phyloP scores from a whole-genome alignment of 306 rosid species.

The Abrus precatorius region DNA sequence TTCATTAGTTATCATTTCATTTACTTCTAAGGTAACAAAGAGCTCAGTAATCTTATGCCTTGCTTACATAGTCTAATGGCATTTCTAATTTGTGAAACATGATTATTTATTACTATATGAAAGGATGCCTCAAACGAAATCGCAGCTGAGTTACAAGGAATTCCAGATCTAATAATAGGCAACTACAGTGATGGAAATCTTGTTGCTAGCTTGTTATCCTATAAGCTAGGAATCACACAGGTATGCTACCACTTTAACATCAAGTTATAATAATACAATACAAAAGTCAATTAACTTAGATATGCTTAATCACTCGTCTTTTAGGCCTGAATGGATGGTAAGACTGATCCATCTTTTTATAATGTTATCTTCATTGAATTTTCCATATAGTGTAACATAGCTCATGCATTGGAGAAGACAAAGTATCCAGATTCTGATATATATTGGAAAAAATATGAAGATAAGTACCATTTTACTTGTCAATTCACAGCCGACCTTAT shows the following conservation, averaged over 20 bases:
- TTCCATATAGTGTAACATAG: conserved; percentile 72
- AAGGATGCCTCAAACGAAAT: conserved; percentile 55
- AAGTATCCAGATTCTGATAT: conserved; percentile 80
- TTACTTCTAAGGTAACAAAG: background rate
- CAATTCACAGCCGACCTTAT: conserved; percentile 83
- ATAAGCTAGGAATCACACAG: conserved; percentile 59
- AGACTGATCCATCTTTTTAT: background rate
- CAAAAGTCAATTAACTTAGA: background rate
- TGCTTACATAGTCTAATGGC: conserved; percentile 19
- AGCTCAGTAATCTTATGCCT: conserved; percentile 10
- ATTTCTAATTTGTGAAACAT: conserved; percentile 2
- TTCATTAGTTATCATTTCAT: conserved; percentile 26
- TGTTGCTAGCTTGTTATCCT: conserved; percentile 59
- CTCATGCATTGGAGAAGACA: conserved; percentile 84
- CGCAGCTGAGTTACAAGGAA: conserved; percentile 57
- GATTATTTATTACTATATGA: conserved; percentile 1
- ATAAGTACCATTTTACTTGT: conserved; percentile 75
- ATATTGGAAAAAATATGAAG: conserved; percentile 81
- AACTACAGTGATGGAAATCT: conserved; percentile 66
- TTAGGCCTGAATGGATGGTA: background rate
- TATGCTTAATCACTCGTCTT: background rate
- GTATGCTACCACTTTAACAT: conserved; percentile 46
- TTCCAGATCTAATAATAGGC: conserved; percentile 59
- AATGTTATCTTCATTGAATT: conserved; percentile 11
- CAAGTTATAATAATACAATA: background rate